Conservation (phyloP, 176 grass and related monocot genomes). For the Oryza longistaminata region DNA sequence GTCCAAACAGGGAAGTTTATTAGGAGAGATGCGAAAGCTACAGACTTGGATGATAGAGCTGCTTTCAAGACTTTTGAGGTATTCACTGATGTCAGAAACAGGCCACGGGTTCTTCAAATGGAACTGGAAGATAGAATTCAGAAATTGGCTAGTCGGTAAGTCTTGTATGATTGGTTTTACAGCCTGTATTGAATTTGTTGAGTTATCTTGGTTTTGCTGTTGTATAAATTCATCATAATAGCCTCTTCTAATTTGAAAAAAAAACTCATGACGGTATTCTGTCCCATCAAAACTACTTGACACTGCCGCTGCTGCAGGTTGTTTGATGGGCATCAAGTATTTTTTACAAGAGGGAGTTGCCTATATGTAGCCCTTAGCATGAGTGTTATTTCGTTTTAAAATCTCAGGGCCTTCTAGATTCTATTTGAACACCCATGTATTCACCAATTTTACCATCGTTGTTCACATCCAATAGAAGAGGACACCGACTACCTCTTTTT, state of each 20-base stretch:
- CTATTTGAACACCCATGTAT: slow-evolving; percentile 13
- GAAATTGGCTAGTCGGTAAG: slow-evolving; percentile 79
- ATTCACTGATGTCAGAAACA: slow-evolving; percentile 84
- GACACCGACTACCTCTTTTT: neutral
- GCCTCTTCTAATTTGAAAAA: neutral
- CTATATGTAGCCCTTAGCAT: slow-evolving; percentile 20
- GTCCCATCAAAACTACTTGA: neutral
- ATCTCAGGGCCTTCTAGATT: neutral
- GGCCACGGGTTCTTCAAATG: slow-evolving; percentile 80
- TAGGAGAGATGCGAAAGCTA: slow-evolving; percentile 37
- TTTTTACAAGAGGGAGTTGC: neutral
- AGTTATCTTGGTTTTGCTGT: neutral
- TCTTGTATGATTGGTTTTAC: slow-evolving; percentile 12
- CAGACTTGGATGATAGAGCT: slow-evolving; percentile 64
- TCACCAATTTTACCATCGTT: neutral
- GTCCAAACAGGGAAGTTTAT: slow-evolving; percentile 30
- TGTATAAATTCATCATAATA: slow-evolving; percentile 10
- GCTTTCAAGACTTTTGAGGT: slow-evolving; percentile 90
- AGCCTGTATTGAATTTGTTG: slow-evolving; percentile 6
- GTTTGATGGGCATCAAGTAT: neutral
- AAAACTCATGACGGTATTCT: neutral
- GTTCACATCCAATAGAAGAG: slow-evolving; percentile 20
- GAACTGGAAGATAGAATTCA: slow-evolving; percentile 97
- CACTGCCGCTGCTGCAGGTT: neutral
- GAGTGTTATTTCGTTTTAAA: neutral